Evolutionary conservation across 345 rosid species (phyloP), one percentile per base, ranked within the genome.

Genomic region (Eucalyptus sp.): DNA sequence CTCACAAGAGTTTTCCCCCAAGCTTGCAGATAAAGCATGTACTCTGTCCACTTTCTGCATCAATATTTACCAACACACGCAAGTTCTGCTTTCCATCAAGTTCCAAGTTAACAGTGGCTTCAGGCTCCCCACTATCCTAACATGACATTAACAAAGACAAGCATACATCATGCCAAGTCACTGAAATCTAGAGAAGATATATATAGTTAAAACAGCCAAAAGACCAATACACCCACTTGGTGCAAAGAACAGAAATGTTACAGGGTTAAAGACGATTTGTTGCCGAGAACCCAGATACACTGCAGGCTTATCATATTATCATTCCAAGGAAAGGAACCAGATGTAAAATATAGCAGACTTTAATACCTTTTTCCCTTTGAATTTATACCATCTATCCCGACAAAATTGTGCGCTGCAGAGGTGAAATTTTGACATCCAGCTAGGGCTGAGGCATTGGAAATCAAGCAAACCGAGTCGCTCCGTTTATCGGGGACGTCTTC

Each of bases 91-190:
- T 88, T 88, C 93, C 93, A 90, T 71, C 92, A 87, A 49, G 71
- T 88, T 90, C 91, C 83, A 64, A 86, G 89, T 88, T 87, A 71
- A 89, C 86, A 90, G 68, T 87, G n/a, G 86, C 93, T 92, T 90
- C 94, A 60, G 89, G 91, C 91, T 90, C 93, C 93, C 92, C 91
- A 87, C 93, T 93, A 94, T 92, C 97, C 96, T 96, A 92, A 93
- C 93, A 89, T 95, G 93, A 92, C 88, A 94, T 88, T 88, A 92
- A 52, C 89, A 90, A 58, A 89, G 66, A 89, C 52, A 86, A 88
- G 46, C 50, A 52, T 86, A 87, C 56, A 51, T 85, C 66, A 92
- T 68, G 50, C 89, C 18, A 89, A 90, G 87, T 87, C 81, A 88
- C 22, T 76, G 41, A 86, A 80, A 68, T 41, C 76, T 24, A 31